A percentile compares a stretch with the other conserved stretches of the same genome.
Evolutionary conservation across 345 rosid genomes (phyloP).

Genomic region (Bruguiera sexangula): DNA sequence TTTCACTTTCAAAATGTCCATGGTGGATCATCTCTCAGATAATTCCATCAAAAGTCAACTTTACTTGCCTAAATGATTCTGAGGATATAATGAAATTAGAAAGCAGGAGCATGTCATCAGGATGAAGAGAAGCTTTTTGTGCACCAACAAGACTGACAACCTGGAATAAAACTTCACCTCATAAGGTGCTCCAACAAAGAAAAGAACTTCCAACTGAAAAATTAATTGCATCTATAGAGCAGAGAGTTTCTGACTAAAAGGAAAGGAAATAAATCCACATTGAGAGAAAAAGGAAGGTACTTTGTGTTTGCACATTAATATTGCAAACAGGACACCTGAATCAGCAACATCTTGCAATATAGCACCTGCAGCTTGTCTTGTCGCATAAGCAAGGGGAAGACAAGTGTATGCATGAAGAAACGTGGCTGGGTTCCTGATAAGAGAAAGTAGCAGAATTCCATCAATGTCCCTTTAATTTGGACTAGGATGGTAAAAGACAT

Average conservation of each 20-base stretch:
- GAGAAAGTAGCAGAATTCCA: conserved; percentile 5
- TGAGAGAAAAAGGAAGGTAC: conserved; percentile 24
- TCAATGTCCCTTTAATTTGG: conserved; percentile 11
- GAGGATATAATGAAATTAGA: conserved; percentile 87
- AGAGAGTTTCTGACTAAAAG: background rate
- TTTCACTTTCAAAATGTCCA: conserved; percentile 1
- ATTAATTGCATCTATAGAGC: background rate
- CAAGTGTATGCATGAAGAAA: conserved; percentile 97
- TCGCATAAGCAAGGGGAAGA: conserved; percentile 78
- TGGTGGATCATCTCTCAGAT: too few relatives aligned
- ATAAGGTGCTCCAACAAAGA: conserved; percentile 14
- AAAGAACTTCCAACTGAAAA: conserved; percentile 5
- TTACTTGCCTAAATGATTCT: conserved; percentile 84
- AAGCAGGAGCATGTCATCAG: conserved; percentile 91
- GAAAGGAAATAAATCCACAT: background rate
- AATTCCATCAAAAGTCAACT: conserved; percentile 9
- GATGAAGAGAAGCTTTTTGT: conserved; percentile 96
- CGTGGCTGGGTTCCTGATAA: conserved; percentile 79
- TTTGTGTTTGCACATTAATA: conserved; percentile 84
- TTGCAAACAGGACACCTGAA: conserved; percentile 80
- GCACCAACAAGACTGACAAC: conserved; percentile 96
- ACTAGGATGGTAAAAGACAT: background rate
- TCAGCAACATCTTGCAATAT: conserved; percentile 90
- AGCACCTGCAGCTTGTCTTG: conserved; percentile 84
- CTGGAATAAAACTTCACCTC: conserved; percentile 40